Conservation (phyloP, 345 rosid genomes). For the Trapa bicornis region DNA sequence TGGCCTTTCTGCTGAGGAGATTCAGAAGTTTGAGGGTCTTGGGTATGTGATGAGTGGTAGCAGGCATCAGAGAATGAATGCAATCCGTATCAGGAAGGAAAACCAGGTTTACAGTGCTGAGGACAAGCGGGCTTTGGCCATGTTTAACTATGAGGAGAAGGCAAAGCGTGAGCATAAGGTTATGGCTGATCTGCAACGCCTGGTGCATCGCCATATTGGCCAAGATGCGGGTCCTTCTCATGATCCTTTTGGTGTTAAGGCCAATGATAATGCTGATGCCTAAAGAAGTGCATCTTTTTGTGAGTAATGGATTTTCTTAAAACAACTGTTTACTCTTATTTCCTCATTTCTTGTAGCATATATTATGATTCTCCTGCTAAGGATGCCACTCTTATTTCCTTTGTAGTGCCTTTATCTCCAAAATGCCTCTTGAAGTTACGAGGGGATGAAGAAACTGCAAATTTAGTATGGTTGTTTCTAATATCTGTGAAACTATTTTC, state of each 20-base stretch:
- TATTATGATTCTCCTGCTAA: background rate
- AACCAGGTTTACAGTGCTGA: slow-evolving; percentile 98
- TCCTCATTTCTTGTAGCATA: background rate
- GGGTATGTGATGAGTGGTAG: slow-evolving; percentile 99
- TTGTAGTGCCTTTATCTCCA: background rate
- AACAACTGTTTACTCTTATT: background rate
- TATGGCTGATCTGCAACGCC: slow-evolving; percentile 87
- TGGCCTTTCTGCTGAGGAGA: slow-evolving; percentile 96
- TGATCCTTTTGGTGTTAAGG: slow-evolving; percentile 73
- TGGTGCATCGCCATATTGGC: slow-evolving; percentile 93
- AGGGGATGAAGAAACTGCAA: background rate
- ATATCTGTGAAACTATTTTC: background rate
- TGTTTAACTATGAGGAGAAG: slow-evolving; percentile 98
- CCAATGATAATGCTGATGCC: slow-evolving; percentile 56
- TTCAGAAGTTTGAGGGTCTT: slow-evolving; percentile 77
- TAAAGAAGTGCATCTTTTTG: slow-evolving; percentile 27
- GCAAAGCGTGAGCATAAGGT: slow-evolving; percentile 95
- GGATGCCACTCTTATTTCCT: background rate
- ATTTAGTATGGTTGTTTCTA: background rate
- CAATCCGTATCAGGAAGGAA: slow-evolving; percentile 97
- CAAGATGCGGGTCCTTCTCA: slow-evolving; percentile 93
- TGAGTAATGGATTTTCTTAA: background rate
- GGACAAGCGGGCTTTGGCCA: slow-evolving; percentile 90
- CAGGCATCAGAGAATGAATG: slow-evolving; percentile 97
- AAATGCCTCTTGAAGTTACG: background rate